Evolutionary conservation across 768 basidiomycete genomes (phyloP), one percentile per base, ranked within the genome.

Genomic region (Kwoniella dejecticola): DNA sequence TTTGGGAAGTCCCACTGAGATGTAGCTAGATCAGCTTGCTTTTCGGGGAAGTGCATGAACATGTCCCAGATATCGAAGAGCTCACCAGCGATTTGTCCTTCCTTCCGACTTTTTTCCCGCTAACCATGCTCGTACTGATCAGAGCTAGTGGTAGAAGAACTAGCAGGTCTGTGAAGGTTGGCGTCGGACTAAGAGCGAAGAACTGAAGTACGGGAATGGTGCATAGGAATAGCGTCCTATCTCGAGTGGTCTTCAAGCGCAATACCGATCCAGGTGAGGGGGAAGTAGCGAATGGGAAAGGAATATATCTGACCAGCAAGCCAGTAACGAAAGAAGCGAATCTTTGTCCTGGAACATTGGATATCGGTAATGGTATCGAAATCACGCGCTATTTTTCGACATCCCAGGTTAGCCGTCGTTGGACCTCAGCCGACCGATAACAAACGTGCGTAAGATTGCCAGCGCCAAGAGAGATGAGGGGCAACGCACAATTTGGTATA

Each of bases 101-200:
- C 26, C 41, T 55, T 10, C 40, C n/a, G 6, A 27, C 40, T n/a
- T 30, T 42, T 23, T 61, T 44, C 15, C 27, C 33, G 45, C 29
- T 30, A 1, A 23, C 21, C 26, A 48, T 29, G 7, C 52, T 46
- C 19, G 62, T 38, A 30, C 56, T 60, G 26, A 42, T 33, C 21
- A 69, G 6, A n/a, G 57, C 53, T 15, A 75, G 41, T 1, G 73
- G 73, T 8, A 69, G 36, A 17, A 72, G 24, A 1, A 70, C 57
- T 12, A 75, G 40, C 0, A 64, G 30, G 52, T 75, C 73, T 31
- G 65, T 24, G 3, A 40, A 21, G 0, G 63, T 42, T 2, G 73
- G 73, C 24, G 33, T 19, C 4, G 70, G 73, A 41, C 57, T 69
- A 2, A 75, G 42, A 21, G 73, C 71, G 58, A 75, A 72, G 53